Base-by-base conservation (phyloP, 208 protist genomes). In the Wallacemonas rigidus region DNA sequence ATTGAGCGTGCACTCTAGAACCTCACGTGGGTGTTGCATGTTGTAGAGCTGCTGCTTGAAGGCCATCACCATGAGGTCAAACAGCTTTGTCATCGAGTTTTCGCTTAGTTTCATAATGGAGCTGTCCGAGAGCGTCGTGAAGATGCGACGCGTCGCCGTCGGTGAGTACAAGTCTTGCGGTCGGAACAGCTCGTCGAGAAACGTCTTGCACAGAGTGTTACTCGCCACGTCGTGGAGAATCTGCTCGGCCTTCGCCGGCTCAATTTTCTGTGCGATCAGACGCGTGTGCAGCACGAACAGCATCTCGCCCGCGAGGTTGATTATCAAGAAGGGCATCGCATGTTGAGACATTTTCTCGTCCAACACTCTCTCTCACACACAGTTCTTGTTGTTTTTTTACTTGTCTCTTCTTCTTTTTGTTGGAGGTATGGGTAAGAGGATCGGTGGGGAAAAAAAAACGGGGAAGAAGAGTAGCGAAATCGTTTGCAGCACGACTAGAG, bases 251-350 rank as follows among this genome's bases (percentile, higher is more conserved):
- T 87, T 95, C 3, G 90, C 79, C 3, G 62, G 9, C 9, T 81
- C 60, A 14, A 98, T 85, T 8, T 78, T 74, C 73, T 98, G 97
- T 1, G 91, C 92, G 1, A 80, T 60, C 38, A 98, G 86, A 6
- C 97, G 90, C 41, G 91, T 86, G 61, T 97, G 56, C 8, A 98
- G 74, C 17, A 98, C 92, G 58, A 95, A 98, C 7, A 98, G 77
- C 94, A 98, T 97, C 80, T 98, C 95, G n/a, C 85, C 85, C 2
- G 92, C 92, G 63, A 93, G 85, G 73, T 98, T 98, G 71, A 97
- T 77, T 9, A 97, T 79, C n/a, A 97, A 73, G 80, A 97, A 97
- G 1, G 90, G 87, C 85, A 97, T 86, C 17, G 76, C 79, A 81
- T 86, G 71, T 11, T 73, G 40, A 7, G 83, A 79, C 94, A 98